Conservation (phyloP, 208 protist genomes). For the Borovskyia barvae region DNA sequence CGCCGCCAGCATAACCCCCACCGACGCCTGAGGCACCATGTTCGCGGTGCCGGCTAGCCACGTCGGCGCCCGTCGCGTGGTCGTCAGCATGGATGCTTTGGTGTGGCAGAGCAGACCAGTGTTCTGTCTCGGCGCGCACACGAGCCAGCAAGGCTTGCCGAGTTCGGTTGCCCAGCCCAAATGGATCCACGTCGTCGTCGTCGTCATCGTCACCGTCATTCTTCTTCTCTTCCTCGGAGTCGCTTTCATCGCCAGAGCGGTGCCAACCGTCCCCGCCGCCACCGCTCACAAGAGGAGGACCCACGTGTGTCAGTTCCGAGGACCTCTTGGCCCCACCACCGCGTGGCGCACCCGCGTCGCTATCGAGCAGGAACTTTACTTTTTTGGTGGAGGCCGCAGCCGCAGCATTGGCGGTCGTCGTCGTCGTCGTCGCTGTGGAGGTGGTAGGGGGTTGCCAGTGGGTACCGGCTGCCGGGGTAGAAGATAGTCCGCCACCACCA, state of each 20-base stretch:
- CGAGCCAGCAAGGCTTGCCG: constrained; percentile 20
- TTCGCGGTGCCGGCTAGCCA: not conserved
- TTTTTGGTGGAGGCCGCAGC: not conserved
- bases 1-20: not conserved
- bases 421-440: not conserved
- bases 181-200: constrained; percentile 9
- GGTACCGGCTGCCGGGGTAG: not conserved
- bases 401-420: not conserved
- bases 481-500: not conserved
- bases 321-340: not conserved
- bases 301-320: not conserved
- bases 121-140: constrained; percentile 16
- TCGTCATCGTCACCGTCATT: not conserved
- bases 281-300: not conserved
- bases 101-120: constrained; percentile 2
- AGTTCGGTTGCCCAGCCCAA: constrained; percentile 5
- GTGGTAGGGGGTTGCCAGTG: not conserved
- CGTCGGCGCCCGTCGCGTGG: not conserved
- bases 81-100: not conserved
- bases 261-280: not conserved
- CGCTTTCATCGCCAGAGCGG: not conserved
- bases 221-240: not conserved
- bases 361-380: not conserved
- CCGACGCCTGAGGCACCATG: not conserved
- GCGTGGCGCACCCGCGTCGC: not conserved